Conservation (phyloP, 129 eudicot genomes). For the Tagetes erecta region DNA sequence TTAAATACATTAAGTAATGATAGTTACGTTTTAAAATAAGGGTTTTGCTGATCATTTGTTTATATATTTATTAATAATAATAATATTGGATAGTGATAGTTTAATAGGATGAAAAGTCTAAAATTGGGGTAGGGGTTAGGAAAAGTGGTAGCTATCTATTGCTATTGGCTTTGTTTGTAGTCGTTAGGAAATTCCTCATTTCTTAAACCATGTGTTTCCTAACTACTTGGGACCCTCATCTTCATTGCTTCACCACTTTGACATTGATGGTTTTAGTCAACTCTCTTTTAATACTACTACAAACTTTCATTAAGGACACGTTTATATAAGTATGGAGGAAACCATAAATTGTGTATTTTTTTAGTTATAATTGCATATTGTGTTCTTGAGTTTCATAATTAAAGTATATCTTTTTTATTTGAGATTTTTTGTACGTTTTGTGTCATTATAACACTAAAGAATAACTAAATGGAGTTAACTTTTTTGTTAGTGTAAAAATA, state of each 20-base stretch:
- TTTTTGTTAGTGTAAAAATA: too few species aligned
- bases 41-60: not conserved
- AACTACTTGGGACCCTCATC: constrained; percentile 54
- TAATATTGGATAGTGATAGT: constrained; percentile 19
- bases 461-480: too few species aligned
- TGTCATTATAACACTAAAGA: too few species aligned
- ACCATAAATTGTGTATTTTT: too few species aligned
- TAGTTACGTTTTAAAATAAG: not conserved
- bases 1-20: too few species aligned
- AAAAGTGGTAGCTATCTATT: constrained; percentile 35
- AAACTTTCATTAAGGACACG: not conserved
- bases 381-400: too few species aligned
- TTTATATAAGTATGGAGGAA: too few species aligned
- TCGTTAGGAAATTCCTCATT: constrained; percentile 37
- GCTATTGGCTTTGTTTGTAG: constrained; percentile 28
- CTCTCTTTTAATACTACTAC: constrained; percentile 20
- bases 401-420: too few species aligned
- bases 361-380: too few species aligned
- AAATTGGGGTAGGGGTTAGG: constrained; percentile 31
- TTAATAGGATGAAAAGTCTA: not conserved
- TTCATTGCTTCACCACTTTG: constrained; percentile 53
- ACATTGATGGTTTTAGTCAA: constrained; percentile 49
- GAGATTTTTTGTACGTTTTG: too few species aligned
- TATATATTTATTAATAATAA: not conserved
- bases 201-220: constrained; percentile 52